Evolutionary conservation across 2,329 filamentous ascomycete genomes (phyloP).

Genomic region (Clonostachys rhizophaga): DNA sequence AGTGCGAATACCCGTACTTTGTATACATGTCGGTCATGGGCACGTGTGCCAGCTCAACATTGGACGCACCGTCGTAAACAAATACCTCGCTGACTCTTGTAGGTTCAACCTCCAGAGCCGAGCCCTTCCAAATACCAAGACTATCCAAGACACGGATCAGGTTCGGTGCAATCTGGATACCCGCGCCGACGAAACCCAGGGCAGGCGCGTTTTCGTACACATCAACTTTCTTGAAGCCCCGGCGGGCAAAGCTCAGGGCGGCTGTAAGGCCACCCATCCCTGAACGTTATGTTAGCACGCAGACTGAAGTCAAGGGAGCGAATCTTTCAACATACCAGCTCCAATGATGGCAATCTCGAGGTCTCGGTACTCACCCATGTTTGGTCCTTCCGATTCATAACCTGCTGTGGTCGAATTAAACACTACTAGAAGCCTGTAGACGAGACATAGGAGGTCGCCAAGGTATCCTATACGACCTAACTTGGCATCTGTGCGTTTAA

Average conservation of each 20-base stretch:
- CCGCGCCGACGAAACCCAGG: conserved; percentile 77
- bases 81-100: conserved; percentile 68
- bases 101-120: conserved; percentile 62
- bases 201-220: conserved; percentile 71
- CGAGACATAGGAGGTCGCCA: too few relatives aligned
- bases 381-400: too few relatives aligned
- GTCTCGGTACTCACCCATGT: too few relatives aligned
- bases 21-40: conserved; percentile 61
- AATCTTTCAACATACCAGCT: neutral
- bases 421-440: too few relatives aligned
- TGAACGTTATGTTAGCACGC: conserved; percentile 14
- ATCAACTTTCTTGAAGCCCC: conserved; percentile 68
- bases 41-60: conserved; percentile 67
- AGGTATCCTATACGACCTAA: too few relatives aligned
- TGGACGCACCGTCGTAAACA: conserved; percentile 66
- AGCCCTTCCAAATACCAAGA: conserved; percentile 64
- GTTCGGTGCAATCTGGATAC: conserved; percentile 80
- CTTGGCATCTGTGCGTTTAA: too few relatives aligned
- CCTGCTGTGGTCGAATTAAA: too few relatives aligned
- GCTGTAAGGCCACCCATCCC: conserved; percentile 76
- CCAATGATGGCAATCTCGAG: neutral
- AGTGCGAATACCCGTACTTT: conserved; percentile 72
- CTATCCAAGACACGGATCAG: conserved; percentile 73
- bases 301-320: neutral
- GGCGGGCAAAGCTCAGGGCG: conserved; percentile 69